phyloP scores from a whole-genome alignment of 352 stramenopile species.

The Pythium chondricola region DNA sequence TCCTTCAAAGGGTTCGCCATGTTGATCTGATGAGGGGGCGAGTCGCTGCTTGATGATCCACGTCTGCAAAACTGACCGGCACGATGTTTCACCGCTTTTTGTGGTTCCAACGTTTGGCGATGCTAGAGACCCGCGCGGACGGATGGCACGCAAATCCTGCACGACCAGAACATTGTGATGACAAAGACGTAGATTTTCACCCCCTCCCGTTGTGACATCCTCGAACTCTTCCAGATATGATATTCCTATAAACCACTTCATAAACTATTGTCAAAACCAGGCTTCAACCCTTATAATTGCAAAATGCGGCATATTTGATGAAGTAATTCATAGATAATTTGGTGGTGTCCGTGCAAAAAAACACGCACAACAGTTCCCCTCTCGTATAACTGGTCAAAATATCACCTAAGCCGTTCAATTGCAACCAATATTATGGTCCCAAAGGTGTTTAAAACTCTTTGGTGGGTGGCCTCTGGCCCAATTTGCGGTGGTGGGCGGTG shows the following conservation, averaged over 20 bases:
- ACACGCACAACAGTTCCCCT: too few species aligned
- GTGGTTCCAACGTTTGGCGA: constrained; percentile 19
- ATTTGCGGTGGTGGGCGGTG: constrained; percentile 19
- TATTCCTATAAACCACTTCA: too few species aligned
- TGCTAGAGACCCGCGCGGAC: not conserved
- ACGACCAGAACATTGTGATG: constrained; percentile 14
- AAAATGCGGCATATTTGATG: not conserved
- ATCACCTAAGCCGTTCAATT: not conserved
- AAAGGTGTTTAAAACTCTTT: constrained; percentile 19
- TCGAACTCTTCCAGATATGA: too few species aligned
- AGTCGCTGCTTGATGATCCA: constrained; percentile 11
- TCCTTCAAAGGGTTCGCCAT: constrained; percentile 83
- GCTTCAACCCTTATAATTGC: not conserved
- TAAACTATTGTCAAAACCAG: too few species aligned
- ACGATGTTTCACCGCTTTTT: constrained; percentile 4
- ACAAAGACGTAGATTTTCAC: not conserved
- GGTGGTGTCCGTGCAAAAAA: constrained; percentile 11
- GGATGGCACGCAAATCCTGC: constrained; percentile 11
- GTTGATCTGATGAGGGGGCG: constrained; percentile 8
- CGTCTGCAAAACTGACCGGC: constrained; percentile 18
- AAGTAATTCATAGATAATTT: not conserved
- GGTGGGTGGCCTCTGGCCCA: not conserved
- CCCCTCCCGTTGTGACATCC: not conserved
- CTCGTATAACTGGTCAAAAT: constrained; percentile 8
- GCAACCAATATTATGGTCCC: not conserved